Evolutionary conservation across 306 rosid species (phyloP).

Genomic region (Prosopis cineraria): DNA sequence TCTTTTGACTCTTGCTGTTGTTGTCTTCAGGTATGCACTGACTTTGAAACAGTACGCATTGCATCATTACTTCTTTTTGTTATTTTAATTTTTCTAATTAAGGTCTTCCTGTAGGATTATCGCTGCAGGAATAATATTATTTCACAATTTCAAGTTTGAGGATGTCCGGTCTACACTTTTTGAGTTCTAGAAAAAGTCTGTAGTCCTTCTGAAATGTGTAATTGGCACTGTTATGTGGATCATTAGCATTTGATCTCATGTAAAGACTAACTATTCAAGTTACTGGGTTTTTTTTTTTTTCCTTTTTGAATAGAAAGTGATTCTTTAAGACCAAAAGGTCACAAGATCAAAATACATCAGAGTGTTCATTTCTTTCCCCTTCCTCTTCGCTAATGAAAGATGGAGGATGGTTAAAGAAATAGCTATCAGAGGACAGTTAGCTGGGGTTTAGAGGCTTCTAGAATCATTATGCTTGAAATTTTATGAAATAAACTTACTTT

Average conservation of each 20-base stretch:
- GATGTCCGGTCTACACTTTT: conserved; percentile 42
- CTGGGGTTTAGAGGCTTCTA: conserved; percentile 1
- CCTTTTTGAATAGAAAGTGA: too few relatives aligned
- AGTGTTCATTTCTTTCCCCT: too few relatives aligned
- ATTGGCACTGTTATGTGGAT: neutral
- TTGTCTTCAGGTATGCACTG: conserved; percentile 73
- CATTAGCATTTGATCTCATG: conserved; percentile 15
- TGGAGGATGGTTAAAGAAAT: too few relatives aligned
- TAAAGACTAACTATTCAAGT: conserved; percentile 23
- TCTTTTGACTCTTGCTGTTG: conserved; percentile 53
- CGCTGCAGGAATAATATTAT: conserved; percentile 42
- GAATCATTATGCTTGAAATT: conserved; percentile 12
- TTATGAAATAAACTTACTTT: conserved; percentile 13
- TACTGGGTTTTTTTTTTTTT: too few relatives aligned
- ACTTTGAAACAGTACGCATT: conserved; percentile 20
- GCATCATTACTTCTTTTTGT: neutral
- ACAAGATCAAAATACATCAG: too few relatives aligned
- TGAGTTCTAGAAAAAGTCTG: conserved; percentile 19
- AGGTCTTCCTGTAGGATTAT: conserved; percentile 40
- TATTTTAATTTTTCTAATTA: conserved; percentile 28
- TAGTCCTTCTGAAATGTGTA: conserved; percentile 19
- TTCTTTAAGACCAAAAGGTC: too few relatives aligned
- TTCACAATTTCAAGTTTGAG: conserved; percentile 42
- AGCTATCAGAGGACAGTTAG: too few relatives aligned
- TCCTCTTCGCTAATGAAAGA: too few relatives aligned